Conservation (phyloP, 768 basidiomycete species). For the Suillus subluteus region DNA sequence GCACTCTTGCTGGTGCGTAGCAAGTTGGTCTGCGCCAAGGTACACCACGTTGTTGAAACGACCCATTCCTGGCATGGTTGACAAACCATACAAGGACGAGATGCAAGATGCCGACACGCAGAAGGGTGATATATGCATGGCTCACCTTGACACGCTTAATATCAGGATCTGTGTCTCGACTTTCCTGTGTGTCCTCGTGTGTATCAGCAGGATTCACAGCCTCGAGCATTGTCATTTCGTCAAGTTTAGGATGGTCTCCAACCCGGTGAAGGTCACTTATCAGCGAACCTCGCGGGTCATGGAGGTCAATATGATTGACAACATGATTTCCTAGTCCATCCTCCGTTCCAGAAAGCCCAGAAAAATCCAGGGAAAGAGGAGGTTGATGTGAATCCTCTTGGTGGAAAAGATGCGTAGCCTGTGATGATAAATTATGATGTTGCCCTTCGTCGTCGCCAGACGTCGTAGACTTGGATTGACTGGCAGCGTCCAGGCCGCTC, state of each 20-base stretch:
- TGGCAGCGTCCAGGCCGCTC: conserved; percentile 46
- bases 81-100: conserved; percentile 21
- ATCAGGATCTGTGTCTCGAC: conserved; percentile 69
- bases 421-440: conserved; percentile 35
- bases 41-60: conserved; percentile 30
- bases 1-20: conserved; percentile 21
- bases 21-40: conserved; percentile 15
- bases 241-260: conserved; percentile 35
- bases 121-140: conserved; percentile 22
- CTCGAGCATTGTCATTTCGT: conserved; percentile 38
- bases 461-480: conserved; percentile 29
- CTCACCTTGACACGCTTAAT: conserved; percentile 86
- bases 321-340: conserved; percentile 29
- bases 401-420: conserved; percentile 32
- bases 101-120: conserved; percentile 18
- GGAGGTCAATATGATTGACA: conserved; percentile 30
- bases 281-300: conserved; percentile 35
- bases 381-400: conserved; percentile 36
- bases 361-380: conserved; percentile 32
- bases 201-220: conserved; percentile 41
- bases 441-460: conserved; percentile 28
- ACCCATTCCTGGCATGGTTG: conserved; percentile 25
- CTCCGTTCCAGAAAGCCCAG: conserved; percentile 31
- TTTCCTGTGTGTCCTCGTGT: conserved; percentile 62
- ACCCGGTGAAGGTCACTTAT: conserved; percentile 39